Percentiles rank a stretch among this genome's conserved stretches.
Conservation (phyloP, 2,329 filamentous ascomycete genomes). For the Cercospora beticola region DNA sequence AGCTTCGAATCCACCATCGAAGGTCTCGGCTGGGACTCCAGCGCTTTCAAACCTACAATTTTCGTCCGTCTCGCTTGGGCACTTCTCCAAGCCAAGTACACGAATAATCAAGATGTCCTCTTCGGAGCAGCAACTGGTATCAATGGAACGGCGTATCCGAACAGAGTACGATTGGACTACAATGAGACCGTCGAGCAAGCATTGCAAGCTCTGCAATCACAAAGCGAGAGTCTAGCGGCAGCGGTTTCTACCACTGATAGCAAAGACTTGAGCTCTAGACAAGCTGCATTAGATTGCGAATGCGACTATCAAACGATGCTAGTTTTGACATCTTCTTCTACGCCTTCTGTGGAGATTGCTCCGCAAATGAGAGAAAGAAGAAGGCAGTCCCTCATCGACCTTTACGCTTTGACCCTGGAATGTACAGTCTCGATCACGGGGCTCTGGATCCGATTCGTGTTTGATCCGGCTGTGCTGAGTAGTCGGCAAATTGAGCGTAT, state of each 20-base stretch:
- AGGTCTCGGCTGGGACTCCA: conserved; percentile 16
- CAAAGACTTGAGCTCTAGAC: not conserved
- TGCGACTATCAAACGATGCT: conserved; percentile 58
- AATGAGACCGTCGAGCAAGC: not conserved
- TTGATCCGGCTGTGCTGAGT: conserved; percentile 11
- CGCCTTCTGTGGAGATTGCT: not conserved
- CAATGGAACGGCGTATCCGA: conserved; percentile 4
- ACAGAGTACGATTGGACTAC: not conserved
- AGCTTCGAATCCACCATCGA: conserved; percentile 30
- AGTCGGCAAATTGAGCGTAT: conserved; percentile 6
- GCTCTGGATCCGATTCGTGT: conserved; percentile 5
- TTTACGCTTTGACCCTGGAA: conserved; percentile 8
- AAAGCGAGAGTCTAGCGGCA: not conserved
- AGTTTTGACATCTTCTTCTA: conserved; percentile 22
- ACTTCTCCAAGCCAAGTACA: conserved; percentile 11
- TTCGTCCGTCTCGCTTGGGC: conserved; percentile 20
- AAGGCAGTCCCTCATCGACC: conserved; percentile 4
- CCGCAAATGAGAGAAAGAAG: conserved; percentile 3
- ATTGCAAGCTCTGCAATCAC: not conserved
- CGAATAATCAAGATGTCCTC: conserved; percentile 14
- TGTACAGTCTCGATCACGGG: conserved; percentile 13
- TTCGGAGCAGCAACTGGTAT: conserved; percentile 15
- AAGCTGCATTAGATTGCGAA: conserved; percentile 33
- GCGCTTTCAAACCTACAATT: conserved; percentile 16
- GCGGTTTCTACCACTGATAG: not conserved